Evolutionary conservation across 768 basidiomycete genomes (phyloP), one percentile per base, ranked within the genome.

Genomic region (Solioccasus polychromus): DNA sequence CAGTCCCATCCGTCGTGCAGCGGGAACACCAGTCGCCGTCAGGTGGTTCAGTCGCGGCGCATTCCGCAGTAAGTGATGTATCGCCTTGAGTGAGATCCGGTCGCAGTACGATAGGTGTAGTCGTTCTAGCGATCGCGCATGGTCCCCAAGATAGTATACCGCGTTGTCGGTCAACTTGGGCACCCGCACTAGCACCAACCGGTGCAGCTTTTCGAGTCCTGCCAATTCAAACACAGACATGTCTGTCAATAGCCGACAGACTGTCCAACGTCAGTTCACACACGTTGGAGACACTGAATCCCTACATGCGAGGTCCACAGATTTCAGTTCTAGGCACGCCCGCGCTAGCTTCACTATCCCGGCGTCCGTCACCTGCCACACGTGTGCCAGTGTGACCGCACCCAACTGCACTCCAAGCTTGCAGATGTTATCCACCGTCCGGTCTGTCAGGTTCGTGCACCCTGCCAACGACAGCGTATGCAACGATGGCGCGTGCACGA

Each of bases 31-130:
- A 2, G 89, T 91, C 36, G 84, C 77, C 39, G 82, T 83, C 31
- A 97, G 74, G 59, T 92, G 85, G 39, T 81, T 82, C 35, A 96
- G 68, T 30, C 71, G 70, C 34, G 68, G 67, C 18, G 85, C 73
- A 43, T 74, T 71, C 47, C 76, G 77, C 40, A 94, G 64, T 12
- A 94, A 67, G 38, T 78, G 73, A 50, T 89, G 85, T 25, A 92
- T 69, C 8, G 88, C 87, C 34, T 82, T 77, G 30, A 94, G 76
- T 22, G 86, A 82, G 44, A 97, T 69, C 45, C 81, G 76, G 55
- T 85, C 83, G 69, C 93, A 97, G 61, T 92, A 90, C 23, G 88
- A 88, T 29, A 97, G 68, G 59, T 96, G 86, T 38, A 95, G 73
- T 20, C 90, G 79, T 59, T 92, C 88, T 54, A 96, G 71, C 26